Conservation (phyloP, 2,329 filamentous ascomycete genomes). For the Ophiostoma novo-ulmi region DNA sequence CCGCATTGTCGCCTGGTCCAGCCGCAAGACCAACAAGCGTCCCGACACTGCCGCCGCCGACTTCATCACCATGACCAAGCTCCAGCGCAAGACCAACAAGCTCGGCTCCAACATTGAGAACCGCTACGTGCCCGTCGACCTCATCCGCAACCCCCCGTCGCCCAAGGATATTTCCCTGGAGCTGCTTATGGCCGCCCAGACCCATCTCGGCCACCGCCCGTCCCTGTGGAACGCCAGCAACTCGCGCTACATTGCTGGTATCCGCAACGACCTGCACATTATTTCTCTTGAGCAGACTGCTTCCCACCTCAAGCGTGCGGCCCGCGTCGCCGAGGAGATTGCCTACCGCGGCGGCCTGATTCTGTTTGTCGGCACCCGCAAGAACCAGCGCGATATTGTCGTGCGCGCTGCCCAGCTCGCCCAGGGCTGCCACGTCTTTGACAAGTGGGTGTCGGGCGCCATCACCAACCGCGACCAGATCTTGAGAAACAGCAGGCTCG, state of each 20-base stretch:
- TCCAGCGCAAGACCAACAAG: conserved; percentile 43
- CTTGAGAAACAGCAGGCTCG: conserved; percentile 61
- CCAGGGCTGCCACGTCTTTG: conserved; percentile 80
- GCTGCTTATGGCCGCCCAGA: conserved; percentile 79
- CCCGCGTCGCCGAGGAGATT: conserved; percentile 86
- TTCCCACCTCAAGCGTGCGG: conserved; percentile 82
- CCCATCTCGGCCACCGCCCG: conserved; percentile 84
- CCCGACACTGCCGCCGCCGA: conserved; percentile 34
- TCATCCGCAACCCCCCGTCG: conserved; percentile 66
- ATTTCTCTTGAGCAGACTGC: conserved; percentile 87
- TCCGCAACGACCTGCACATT: conserved; percentile 83
- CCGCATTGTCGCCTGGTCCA: conserved; percentile 10
- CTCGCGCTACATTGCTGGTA: conserved; percentile 87
- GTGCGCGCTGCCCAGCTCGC: conserved; percentile 75
- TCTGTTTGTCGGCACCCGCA: conserved; percentile 82
- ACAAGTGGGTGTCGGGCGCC: conserved; percentile 83
- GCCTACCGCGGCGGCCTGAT: conserved; percentile 76
- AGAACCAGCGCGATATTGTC: conserved; percentile 74
- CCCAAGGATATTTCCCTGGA: conserved; percentile 83
- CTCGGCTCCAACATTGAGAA: conserved; percentile 47
- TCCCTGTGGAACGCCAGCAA: conserved; percentile 94
- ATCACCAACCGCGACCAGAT: conserved; percentile 94
- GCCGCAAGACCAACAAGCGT: conserved; percentile 15
- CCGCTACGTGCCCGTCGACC: conserved; percentile 60
- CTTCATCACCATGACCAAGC: conserved; percentile 37